Evolutionary conservation across 2,329 filamentous ascomycete genomes (phyloP).

Genomic region (Paraphaeosphaeria sporulosa): DNA sequence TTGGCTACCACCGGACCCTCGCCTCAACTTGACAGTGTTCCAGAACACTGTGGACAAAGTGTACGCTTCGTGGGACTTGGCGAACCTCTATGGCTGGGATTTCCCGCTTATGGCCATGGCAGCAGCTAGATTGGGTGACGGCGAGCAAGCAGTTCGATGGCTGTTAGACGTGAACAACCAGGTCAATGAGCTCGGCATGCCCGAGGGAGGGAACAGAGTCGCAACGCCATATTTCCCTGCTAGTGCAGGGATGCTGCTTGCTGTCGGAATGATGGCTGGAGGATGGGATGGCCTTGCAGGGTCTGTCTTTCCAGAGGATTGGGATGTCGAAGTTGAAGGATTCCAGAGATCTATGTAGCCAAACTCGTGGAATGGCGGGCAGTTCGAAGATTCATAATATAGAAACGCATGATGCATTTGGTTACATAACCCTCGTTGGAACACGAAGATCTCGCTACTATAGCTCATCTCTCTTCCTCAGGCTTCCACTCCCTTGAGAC

Average conservation of each 20-base stretch:
- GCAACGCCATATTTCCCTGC: constrained; percentile 67
- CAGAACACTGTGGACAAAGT: constrained; percentile 38
- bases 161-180: constrained; percentile 59
- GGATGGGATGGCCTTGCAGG: constrained; percentile 62
- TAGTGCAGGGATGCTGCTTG: constrained; percentile 58
- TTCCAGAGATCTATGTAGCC: constrained; percentile 48
- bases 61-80: constrained; percentile 46
- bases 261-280: constrained; percentile 64
- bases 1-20: constrained; percentile 39
- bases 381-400: too few relatives aligned
- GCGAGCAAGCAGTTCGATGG: constrained; percentile 42
- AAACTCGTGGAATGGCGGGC: background rate
- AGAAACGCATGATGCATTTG: background rate
- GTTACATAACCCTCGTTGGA: background rate
- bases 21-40: constrained; percentile 39
- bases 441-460: constrained; percentile 22
- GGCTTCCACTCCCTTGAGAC: constrained; percentile 24
- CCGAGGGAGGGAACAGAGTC: constrained; percentile 60
- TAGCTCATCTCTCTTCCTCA: constrained; percentile 55
- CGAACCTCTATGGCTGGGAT: constrained; percentile 45
- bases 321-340: constrained; percentile 59
- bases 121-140: constrained; percentile 37
- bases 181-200: constrained; percentile 66
- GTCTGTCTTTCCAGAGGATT: constrained; percentile 57
- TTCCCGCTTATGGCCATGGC: constrained; percentile 44